phyloP scores from a whole-genome alignment of 1,284 basidiomycete genomes.

The Puccinia triticina region DNA sequence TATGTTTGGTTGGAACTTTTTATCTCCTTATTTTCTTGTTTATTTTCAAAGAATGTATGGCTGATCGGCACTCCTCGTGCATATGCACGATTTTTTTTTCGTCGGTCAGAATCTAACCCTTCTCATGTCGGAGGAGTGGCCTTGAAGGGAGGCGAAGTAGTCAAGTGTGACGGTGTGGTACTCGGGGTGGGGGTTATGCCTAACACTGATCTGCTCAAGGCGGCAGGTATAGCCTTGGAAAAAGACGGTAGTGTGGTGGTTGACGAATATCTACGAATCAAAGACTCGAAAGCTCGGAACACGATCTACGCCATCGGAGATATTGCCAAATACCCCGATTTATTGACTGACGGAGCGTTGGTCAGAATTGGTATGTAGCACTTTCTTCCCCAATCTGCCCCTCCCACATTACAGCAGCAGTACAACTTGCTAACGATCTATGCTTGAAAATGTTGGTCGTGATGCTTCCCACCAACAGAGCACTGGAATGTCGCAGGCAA shows the following conservation, averaged over 20 bases:
- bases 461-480: slow-evolving; percentile 64
- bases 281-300: slow-evolving; percentile 63
- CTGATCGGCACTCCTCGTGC: slow-evolving; percentile 52
- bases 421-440: slow-evolving; percentile 59
- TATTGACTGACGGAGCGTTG: slow-evolving; percentile 34
- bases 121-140: slow-evolving; percentile 66
- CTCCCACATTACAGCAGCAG: neutral
- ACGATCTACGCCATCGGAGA: slow-evolving; percentile 80
- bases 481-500: slow-evolving; percentile 91
- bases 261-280: slow-evolving; percentile 75
- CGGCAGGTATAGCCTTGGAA: slow-evolving; percentile 63
- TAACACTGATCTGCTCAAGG: slow-evolving; percentile 79
- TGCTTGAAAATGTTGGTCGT: slow-evolving; percentile 53
- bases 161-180: slow-evolving; percentile 78
- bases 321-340: slow-evolving; percentile 79
- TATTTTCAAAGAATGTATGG: slow-evolving; percentile 72
- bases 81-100: slow-evolving; percentile 46
- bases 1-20: slow-evolving; percentile 56
- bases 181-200: slow-evolving; percentile 88
- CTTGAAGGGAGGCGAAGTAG: slow-evolving; percentile 69
- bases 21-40: neutral
- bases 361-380: slow-evolving; percentile 37
- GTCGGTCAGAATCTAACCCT: slow-evolving; percentile 57
- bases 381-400: neutral
- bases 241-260: slow-evolving; percentile 80